A percentile compares a stretch with the other conserved stretches of the same genome.
These are phyloP conservation scores for Serendipita indica DNA, from an alignment of 768 basidiomycete species.

Conservation along the genomic window DNA sequence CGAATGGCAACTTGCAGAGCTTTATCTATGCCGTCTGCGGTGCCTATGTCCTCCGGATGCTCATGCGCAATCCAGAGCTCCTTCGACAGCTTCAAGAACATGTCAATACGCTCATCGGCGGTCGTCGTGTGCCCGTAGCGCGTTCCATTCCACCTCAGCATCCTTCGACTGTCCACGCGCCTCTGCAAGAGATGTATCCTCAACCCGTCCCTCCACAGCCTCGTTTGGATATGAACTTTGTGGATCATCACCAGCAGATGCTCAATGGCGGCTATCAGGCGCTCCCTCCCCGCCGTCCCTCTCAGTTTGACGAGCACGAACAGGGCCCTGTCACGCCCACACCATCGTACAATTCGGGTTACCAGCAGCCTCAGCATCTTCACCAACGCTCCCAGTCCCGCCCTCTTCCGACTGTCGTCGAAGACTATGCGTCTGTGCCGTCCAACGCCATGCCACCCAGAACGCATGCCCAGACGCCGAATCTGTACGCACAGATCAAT, in stretches of 20 bases:
- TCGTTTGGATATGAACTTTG: neutral
- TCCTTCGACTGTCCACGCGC: neutral
- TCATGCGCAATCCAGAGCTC: conserved; percentile 4
- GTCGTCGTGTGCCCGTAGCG: neutral
- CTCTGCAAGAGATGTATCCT: neutral
- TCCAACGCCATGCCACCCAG: neutral
- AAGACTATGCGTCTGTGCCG: neutral
- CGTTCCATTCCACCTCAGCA: neutral
- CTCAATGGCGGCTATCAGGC: neutral
- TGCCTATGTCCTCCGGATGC: conserved; percentile 5
- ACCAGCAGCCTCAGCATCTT: neutral
- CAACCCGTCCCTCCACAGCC: neutral
- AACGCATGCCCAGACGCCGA: neutral
- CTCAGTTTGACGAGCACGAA: neutral
- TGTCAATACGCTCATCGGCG: neutral
- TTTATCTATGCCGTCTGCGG: neutral
- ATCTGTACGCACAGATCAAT: neutral
- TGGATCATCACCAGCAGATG: neutral
- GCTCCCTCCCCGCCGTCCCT: neutral
- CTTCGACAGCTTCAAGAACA: neutral
- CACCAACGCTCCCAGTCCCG: neutral
- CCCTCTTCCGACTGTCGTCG: neutral
- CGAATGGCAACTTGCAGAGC: conserved; percentile 4
- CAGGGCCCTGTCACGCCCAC: neutral
- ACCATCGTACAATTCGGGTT: neutral